Percentiles rank a stretch among this genome's conserved stretches.
Conservation (phyloP, 2,329 filamentous ascomycete species). For the Penicillium digitatum region DNA sequence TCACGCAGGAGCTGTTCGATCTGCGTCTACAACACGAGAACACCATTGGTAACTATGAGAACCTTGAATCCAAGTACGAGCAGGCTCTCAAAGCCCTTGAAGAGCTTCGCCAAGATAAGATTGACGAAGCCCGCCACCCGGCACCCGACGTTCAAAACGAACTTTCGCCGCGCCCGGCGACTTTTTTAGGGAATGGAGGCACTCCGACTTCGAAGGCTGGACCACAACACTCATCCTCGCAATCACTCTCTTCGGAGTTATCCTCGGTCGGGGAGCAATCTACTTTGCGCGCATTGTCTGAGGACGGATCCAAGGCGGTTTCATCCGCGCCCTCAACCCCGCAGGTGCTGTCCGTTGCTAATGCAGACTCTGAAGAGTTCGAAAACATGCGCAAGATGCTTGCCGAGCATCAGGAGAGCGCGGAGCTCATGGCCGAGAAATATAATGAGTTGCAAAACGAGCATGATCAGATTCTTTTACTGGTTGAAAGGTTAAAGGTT, state of each 20-base stretch:
- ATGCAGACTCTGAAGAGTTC: constrained; percentile 60
- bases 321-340: constrained; percentile 36
- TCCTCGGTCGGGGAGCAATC: constrained; percentile 79
- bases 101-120: constrained; percentile 72
- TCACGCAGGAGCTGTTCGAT: constrained; percentile 87
- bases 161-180: constrained; percentile 57
- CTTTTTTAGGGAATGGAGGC: constrained; percentile 78
- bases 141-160: constrained; percentile 38
- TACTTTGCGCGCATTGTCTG: constrained; percentile 58
- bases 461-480: constrained; percentile 75
- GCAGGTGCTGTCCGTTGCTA: constrained; percentile 28
- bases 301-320: constrained; percentile 36
- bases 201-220: constrained; percentile 67
- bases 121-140: constrained; percentile 72
- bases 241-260: constrained; percentile 89
- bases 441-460: constrained; percentile 80
- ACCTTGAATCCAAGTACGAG: constrained; percentile 84
- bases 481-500: constrained; percentile 86
- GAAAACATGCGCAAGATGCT: constrained; percentile 67
- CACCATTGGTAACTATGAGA: constrained; percentile 74
- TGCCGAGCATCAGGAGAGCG: constrained; percentile 70
- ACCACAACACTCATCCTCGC: constrained; percentile 71
- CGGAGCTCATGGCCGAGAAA: constrained; percentile 67
- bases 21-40: constrained; percentile 86
- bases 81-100: constrained; percentile 77